A percentile compares a stretch with the other conserved stretches of the same genome.
These are phyloP conservation scores for Acanthamoeba culbertsoni DNA, from an alignment of 208 protist species.

Conservation along the genomic window DNA sequence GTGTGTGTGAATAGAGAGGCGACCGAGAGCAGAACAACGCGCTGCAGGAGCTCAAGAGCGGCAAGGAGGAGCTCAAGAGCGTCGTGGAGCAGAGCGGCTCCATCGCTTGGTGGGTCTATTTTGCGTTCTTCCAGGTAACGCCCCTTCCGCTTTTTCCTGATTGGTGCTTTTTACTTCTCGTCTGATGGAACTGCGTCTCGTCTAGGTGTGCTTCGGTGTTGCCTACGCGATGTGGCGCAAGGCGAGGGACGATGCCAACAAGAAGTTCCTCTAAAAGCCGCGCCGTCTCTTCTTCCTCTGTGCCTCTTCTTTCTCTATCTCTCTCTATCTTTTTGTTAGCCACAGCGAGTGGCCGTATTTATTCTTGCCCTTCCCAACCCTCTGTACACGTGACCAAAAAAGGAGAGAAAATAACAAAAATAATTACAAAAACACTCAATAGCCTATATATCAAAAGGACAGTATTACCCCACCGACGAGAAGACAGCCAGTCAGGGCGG, in stretches of 20 bases:
- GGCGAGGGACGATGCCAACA: constrained; percentile 49
- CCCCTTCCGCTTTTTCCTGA: not conserved
- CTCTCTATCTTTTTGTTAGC: not conserved
- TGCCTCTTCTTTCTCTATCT: not conserved
- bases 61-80: constrained; percentile 26
- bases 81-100: constrained; percentile 34
- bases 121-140: constrained; percentile 38
- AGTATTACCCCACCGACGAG: too few relatives aligned
- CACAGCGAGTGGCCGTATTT: not conserved
- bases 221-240: not conserved
- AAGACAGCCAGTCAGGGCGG: too few relatives aligned
- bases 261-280: constrained; percentile 36
- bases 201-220: constrained; percentile 14
- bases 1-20: not conserved
- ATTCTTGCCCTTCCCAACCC: not conserved
- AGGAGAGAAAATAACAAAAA: too few relatives aligned
- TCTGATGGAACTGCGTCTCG: not conserved
- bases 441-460: not conserved
- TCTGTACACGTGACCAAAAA: not conserved
- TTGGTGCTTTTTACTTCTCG: not conserved
- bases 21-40: constrained; percentile 26
- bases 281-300: not conserved
- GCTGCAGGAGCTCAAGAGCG: not conserved
- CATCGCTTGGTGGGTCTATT: constrained; percentile 43
- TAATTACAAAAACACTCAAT: not conserved